phyloP scores from a whole-genome alignment of 2,329 filamentous ascomycete genomes.

The Capronia coronata region DNA sequence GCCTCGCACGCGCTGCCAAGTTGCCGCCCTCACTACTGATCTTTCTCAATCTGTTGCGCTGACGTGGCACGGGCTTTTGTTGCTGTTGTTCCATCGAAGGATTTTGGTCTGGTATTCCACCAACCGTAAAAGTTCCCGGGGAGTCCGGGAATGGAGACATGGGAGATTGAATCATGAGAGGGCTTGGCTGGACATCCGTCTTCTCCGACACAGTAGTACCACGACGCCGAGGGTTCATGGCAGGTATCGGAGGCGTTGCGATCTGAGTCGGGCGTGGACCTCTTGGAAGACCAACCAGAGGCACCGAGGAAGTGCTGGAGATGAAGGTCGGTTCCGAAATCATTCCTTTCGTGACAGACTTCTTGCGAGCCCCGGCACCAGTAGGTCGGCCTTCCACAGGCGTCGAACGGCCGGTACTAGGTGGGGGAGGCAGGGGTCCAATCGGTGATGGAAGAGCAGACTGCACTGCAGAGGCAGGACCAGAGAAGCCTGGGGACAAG shows the following conservation, averaged over 20 bases:
- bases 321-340: constrained; percentile 55
- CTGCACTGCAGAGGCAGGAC: constrained; percentile 10
- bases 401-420: constrained; percentile 39
- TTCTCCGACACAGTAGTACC: constrained; percentile 42
- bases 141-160: constrained; percentile 8
- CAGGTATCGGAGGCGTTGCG: constrained; percentile 47
- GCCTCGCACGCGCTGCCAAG: constrained; percentile 41
- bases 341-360: constrained; percentile 53
- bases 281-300: constrained; percentile 52
- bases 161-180: constrained; percentile 15
- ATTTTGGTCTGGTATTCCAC: constrained; percentile 1
- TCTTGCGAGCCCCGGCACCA: constrained; percentile 43
- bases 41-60: constrained; percentile 42
- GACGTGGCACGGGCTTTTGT: constrained; percentile 22
- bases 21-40: constrained; percentile 47
- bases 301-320: constrained; percentile 51
- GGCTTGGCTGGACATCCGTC: constrained; percentile 10
- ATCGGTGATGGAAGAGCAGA: constrained; percentile 38
- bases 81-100: constrained; percentile 12
- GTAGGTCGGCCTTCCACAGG: constrained; percentile 28
- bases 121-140: neutral
- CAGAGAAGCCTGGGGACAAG: constrained; percentile 13
- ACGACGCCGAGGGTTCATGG: constrained; percentile 55
- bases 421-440: constrained; percentile 41
- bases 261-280: constrained; percentile 28